phyloP scores from a whole-genome alignment of 495 filamentous ascomycete species.

The Alectoria sarmentosa region DNA sequence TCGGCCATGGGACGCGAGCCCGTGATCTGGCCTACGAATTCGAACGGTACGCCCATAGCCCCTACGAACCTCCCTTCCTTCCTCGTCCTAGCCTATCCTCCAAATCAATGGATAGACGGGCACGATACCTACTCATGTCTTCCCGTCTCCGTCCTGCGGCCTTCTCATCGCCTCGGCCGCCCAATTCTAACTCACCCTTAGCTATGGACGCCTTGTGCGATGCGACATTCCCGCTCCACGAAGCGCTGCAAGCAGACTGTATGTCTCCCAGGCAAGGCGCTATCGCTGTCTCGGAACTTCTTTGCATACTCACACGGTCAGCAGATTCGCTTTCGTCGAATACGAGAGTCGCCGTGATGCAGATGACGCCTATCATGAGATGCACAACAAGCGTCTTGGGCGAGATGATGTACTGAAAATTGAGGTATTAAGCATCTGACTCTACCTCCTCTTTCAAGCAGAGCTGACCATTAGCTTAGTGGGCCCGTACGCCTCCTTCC shows the following conservation, averaged over 20 bases:
- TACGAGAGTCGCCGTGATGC: constrained; percentile 99
- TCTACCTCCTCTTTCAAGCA: not conserved
- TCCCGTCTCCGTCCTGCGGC: not conserved
- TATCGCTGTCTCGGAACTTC: not conserved
- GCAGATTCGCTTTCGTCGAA: constrained; percentile 96
- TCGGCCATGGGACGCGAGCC: constrained; percentile 97
- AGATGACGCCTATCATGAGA: constrained; percentile 98
- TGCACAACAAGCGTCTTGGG: constrained; percentile 98
- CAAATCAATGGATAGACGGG: constrained; percentile 36
- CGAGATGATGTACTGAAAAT: constrained; percentile 97
- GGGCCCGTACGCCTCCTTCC: constrained; percentile 96
- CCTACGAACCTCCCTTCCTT: constrained; percentile 4
- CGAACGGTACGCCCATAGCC: constrained; percentile 89
- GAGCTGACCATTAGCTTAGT: constrained; percentile 48
- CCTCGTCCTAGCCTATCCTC: constrained; percentile 16
- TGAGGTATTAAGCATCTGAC: constrained; percentile 54
- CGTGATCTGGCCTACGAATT: constrained; percentile 99
- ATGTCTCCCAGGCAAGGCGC: constrained; percentile 39
- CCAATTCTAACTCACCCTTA: constrained; percentile 31
- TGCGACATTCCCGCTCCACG: constrained; percentile 97
- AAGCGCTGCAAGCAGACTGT: constrained; percentile 89
- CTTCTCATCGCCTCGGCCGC: constrained; percentile 7
- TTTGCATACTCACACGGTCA: constrained; percentile 24
- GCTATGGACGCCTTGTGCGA: constrained; percentile 96
- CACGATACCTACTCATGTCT: not conserved